Evolutionary conservation across 2,329 filamentous ascomycete genomes (phyloP).

Genomic region (Chaetomium sp.): DNA sequence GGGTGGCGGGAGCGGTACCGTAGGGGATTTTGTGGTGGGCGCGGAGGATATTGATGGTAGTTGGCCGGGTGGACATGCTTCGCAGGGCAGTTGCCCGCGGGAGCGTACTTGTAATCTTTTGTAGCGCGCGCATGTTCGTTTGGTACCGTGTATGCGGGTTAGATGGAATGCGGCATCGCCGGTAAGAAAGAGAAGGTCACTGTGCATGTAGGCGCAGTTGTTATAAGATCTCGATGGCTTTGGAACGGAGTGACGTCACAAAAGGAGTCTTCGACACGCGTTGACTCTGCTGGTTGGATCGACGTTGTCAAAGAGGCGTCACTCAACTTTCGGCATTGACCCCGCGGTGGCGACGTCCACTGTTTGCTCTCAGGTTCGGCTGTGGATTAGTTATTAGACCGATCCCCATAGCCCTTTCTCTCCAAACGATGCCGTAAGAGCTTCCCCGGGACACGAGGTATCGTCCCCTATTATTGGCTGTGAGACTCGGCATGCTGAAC

Average conservation of each 20-base stretch:
- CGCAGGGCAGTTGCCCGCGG: constrained; percentile 14
- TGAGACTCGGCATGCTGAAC: not conserved
- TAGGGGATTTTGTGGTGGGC: not conserved
- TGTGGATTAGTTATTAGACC: too few relatives aligned
- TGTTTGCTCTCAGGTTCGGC: not conserved
- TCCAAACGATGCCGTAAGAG: not conserved
- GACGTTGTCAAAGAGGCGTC: not conserved
- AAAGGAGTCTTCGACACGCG: not conserved
- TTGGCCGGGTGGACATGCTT: constrained; percentile 10
- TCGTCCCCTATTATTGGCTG: not conserved
- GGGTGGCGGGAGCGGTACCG: not conserved
- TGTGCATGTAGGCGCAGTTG: not conserved
- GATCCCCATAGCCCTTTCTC: too few relatives aligned
- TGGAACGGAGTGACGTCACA: constrained; percentile 4
- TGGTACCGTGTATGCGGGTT: not conserved
- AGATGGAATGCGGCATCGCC: not conserved
- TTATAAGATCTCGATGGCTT: not conserved
- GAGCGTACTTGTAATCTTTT: not conserved
- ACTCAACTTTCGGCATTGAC: not conserved
- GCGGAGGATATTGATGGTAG: constrained; percentile 6
- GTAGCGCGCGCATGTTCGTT: constrained; percentile 13
- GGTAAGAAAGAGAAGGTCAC: too few relatives aligned
- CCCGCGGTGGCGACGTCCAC: constrained; percentile 7
- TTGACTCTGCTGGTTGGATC: not conserved
- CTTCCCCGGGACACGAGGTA: not conserved